phyloP scores from a whole-genome alignment of 352 stramenopile genomes.

The Phytophthora macrochlamydospora region DNA sequence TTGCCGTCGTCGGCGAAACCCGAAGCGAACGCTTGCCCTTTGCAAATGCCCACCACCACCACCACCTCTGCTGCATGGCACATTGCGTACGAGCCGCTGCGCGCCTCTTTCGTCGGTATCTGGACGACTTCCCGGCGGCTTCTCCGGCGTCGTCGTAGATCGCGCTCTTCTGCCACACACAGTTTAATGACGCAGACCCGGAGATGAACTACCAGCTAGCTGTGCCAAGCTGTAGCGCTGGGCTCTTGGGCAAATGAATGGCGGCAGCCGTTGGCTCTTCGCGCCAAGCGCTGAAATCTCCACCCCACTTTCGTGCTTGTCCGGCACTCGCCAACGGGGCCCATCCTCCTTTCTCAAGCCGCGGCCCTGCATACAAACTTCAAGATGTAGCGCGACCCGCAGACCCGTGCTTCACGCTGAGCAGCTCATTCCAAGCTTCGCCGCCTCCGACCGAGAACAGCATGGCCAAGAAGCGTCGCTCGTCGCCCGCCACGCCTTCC shows the following conservation, averaged over 20 bases:
- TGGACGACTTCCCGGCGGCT: background rate
- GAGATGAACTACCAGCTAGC: too few species aligned
- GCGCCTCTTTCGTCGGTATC: background rate
- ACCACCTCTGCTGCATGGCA: too few species aligned
- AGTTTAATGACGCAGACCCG: too few species aligned
- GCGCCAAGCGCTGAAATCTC: background rate
- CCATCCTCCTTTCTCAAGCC: background rate
- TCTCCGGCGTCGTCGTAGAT: background rate
- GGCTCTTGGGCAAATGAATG: too few species aligned
- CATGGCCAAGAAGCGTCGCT: constrained; percentile 49
- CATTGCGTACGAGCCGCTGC: too few species aligned
- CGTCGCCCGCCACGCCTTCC: constrained; percentile 9
- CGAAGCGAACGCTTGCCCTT: background rate
- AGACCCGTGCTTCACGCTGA: constrained; percentile 15
- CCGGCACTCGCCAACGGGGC: background rate
- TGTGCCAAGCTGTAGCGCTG: too few species aligned
- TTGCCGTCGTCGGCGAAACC: background rate
- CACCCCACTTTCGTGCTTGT: background rate
- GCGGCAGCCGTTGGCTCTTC: too few species aligned
- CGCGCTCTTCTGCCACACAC: background rate
- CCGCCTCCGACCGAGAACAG: constrained; percentile 11
- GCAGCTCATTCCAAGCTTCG: constrained; percentile 28
- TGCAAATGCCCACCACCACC: background rate
- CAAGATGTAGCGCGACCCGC: constrained; percentile 18
- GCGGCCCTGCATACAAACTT: constrained; percentile 29